Conservation (phyloP, 352 stramenopile genomes). For the Pythium dissotocum region DNA sequence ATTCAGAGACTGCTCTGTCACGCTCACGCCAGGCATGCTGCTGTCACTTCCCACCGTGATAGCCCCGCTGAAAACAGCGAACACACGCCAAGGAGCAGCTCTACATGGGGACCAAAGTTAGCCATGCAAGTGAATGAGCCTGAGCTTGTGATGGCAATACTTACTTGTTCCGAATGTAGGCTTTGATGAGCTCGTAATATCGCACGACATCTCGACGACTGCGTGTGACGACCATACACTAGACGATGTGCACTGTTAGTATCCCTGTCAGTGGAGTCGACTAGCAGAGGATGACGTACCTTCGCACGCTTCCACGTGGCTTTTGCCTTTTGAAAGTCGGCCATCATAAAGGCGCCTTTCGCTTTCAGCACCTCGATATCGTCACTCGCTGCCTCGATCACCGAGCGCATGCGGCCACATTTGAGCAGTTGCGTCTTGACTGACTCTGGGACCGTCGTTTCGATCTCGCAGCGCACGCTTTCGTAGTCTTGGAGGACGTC, state of each 20-base stretch:
- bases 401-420: conserved; percentile 32
- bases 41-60: conserved; percentile 27
- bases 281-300: conserved; percentile 15
- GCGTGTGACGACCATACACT: conserved; percentile 84
- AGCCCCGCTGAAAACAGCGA: conserved; percentile 68
- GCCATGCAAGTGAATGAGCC: not conserved
- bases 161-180: conserved; percentile 58
- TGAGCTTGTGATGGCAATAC: not conserved
- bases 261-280: not conserved
- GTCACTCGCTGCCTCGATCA: conserved; percentile 70
- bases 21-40: conserved; percentile 17
- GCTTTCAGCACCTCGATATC: conserved; percentile 60
- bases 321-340: conserved; percentile 53
- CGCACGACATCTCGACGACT: conserved; percentile 79
- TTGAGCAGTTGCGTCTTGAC: conserved; percentile 39
- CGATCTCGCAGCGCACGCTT: conserved; percentile 51
- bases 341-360: conserved; percentile 75
- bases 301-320: conserved; percentile 32
- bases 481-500: conserved; percentile 69
- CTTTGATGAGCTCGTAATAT: conserved; percentile 64
- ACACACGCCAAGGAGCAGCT: conserved; percentile 61
- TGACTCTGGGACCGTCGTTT: conserved; percentile 49
- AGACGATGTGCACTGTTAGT: not conserved
- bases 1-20: conserved; percentile 76
- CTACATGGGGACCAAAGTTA: conserved; percentile 8